A percentile compares a stretch with the other conserved stretches of the same genome.
Conservation (phyloP, 2,329 filamentous ascomycete species). For the Colletotrichum eremochloae region DNA sequence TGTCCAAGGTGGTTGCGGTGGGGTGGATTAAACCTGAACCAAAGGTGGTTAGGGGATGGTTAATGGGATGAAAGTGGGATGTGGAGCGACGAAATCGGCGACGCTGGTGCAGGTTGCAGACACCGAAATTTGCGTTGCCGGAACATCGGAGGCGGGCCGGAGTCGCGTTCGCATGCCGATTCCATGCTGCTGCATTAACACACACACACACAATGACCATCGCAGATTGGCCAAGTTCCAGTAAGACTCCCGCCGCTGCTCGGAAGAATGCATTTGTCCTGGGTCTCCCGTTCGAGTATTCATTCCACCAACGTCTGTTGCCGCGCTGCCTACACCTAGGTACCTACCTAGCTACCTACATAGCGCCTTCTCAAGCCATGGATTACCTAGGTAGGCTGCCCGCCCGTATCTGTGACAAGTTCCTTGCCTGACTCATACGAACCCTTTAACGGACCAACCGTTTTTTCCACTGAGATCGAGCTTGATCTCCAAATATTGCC, state of each 20-base stretch:
- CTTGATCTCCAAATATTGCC: neutral
- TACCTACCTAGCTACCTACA: no score
- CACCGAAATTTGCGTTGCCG: constrained; percentile 38
- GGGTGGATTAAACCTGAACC: constrained; percentile 22
- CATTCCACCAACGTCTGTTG: neutral
- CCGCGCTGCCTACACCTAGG: neutral
- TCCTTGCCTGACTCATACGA: constrained; percentile 33
- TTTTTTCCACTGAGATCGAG: constrained; percentile 13
- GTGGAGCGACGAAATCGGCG: constrained; percentile 42
- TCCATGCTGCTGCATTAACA: constrained; percentile 14
- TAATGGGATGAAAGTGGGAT: constrained; percentile 40
- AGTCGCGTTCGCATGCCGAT: constrained; percentile 30
- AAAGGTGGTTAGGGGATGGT: constrained; percentile 11
- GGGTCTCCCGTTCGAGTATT: neutral
- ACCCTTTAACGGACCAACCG: neutral
- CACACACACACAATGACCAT: neutral
- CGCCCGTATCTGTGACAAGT: constrained; percentile 26
- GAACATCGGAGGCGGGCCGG: constrained; percentile 39
- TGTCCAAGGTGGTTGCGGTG: constrained; percentile 17
- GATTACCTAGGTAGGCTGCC: constrained; percentile 6
- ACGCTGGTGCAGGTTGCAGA: constrained; percentile 35
- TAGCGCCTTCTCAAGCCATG: constrained; percentile 6
- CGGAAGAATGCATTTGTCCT: neutral
- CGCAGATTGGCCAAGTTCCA: constrained; percentile 3
- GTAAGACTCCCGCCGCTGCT: neutral